Evolutionary conservation across 257 asterid species (phyloP).

Genomic region (Primulina huaijiensis): DNA sequence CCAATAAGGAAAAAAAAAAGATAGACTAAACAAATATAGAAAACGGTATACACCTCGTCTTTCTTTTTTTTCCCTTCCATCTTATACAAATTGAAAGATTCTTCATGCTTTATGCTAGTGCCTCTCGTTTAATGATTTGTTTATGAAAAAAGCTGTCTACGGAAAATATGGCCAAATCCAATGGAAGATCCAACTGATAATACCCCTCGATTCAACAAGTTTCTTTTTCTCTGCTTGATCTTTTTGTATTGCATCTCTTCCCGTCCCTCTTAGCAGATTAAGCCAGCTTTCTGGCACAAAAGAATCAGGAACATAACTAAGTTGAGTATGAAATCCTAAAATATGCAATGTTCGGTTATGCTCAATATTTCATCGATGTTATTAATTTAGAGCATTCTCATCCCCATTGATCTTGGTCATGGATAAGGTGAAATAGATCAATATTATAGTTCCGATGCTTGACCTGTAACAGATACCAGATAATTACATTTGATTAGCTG

Average conservation of each 20-base stretch:
- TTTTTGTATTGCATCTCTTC: neutral
- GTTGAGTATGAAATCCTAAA: neutral
- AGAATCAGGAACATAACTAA: neutral
- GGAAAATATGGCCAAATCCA: neutral
- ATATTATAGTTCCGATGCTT: slow-evolving; percentile 28
- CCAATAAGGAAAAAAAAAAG: neutral
- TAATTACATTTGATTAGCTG: neutral
- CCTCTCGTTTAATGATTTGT: slow-evolving; percentile 18
- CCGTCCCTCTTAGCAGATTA: neutral
- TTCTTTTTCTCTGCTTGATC: neutral
- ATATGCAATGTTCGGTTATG: neutral
- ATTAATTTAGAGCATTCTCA: slow-evolving; percentile 8
- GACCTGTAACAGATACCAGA: slow-evolving; percentile 25
- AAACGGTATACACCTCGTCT: slow-evolving; percentile 14
- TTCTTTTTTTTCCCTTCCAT: neutral
- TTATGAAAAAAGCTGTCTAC: neutral
- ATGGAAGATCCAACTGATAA: neutral
- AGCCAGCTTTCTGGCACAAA: neutral
- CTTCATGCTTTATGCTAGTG: slow-evolving; percentile 26
- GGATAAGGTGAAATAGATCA: slow-evolving; percentile 29
- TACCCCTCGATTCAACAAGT: neutral
- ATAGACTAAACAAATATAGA: neutral
- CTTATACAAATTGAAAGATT: slow-evolving; percentile 10
- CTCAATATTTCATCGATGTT: neutral
- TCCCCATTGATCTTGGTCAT: slow-evolving; percentile 18